phyloP scores from a whole-genome alignment of 306 rosid species.

The Cucurbita moschata region DNA sequence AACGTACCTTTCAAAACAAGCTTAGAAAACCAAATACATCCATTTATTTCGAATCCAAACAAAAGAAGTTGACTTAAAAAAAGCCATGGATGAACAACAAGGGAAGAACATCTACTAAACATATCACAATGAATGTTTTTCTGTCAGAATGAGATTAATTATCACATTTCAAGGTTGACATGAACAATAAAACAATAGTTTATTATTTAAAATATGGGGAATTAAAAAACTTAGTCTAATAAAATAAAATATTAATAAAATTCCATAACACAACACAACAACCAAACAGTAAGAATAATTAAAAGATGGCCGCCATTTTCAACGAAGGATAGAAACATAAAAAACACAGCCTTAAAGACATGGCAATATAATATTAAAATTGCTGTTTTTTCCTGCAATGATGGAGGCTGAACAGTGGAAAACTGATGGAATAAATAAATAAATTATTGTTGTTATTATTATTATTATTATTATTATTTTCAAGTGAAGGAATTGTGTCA shows the following conservation, averaged over 20 bases:
- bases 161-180: neutral
- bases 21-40: neutral
- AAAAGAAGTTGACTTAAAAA: neutral
- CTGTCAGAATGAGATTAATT: neutral
- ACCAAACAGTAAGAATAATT: neutral
- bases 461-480: neutral
- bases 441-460: no score
- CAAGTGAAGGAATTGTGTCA: neutral
- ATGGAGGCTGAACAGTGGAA: neutral
- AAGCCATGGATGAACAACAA: no score
- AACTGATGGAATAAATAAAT: neutral
- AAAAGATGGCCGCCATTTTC: neutral
- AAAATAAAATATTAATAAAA: neutral
- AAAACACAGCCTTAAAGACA: neutral
- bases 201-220: neutral
- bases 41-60: neutral
- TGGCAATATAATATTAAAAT: neutral
- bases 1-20: no score
- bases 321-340: neutral
- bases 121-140: neutral
- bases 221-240: neutral
- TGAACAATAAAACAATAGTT: neutral
- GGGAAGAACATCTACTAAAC: neutral
- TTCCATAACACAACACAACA: neutral
- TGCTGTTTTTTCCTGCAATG: neutral